phyloP scores from a whole-genome alignment of 2,329 filamentous ascomycete species.

The Penicillium corylophilum region DNA sequence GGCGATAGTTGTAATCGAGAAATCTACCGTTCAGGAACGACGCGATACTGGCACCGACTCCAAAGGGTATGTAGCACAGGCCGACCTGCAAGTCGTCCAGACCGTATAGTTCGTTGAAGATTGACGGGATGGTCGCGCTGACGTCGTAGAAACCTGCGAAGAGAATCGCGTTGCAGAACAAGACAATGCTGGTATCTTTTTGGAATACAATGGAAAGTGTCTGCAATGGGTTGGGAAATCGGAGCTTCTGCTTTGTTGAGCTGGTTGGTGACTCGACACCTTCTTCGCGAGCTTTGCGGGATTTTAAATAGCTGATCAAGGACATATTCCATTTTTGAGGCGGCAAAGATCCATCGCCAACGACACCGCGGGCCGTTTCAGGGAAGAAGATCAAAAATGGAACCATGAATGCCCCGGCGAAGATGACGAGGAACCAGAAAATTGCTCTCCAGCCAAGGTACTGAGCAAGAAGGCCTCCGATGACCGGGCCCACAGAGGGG shows the following conservation, averaged over 20 bases:
- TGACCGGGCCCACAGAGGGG: slow-evolving; percentile 29
- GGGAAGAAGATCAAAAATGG: slow-evolving; percentile 24
- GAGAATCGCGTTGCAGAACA: slow-evolving; percentile 39
- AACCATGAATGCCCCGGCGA: slow-evolving; percentile 21
- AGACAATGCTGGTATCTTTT: slow-evolving; percentile 38
- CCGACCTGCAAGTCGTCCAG: slow-evolving; percentile 43
- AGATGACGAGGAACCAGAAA: slow-evolving; percentile 34
- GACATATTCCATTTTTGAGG: slow-evolving; percentile 41
- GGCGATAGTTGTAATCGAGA: slow-evolving; percentile 46
- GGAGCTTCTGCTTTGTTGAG: slow-evolving; percentile 22
- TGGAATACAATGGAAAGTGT: slow-evolving; percentile 36
- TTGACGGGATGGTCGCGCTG: slow-evolving; percentile 39
- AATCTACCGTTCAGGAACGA: slow-evolving; percentile 41
- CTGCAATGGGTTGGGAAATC: slow-evolving; percentile 40
- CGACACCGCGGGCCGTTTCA: slow-evolving; percentile 37
- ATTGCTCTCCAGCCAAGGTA: slow-evolving; percentile 30
- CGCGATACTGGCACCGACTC: slow-evolving; percentile 41
- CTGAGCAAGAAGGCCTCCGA: slow-evolving; percentile 30
- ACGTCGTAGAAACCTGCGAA: slow-evolving; percentile 46
- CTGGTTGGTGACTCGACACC: slow-evolving; percentile 2
- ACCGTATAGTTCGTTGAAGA: slow-evolving; percentile 38
- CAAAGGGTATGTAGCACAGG: slow-evolving; percentile 46
- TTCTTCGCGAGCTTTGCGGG: slow-evolving; percentile 25
- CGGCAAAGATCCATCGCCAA: slow-evolving; percentile 29
- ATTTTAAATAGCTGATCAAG: slow-evolving; percentile 26